Conservation (phyloP, 2,329 filamentous ascomycete genomes). For the Fusarium sp. region DNA sequence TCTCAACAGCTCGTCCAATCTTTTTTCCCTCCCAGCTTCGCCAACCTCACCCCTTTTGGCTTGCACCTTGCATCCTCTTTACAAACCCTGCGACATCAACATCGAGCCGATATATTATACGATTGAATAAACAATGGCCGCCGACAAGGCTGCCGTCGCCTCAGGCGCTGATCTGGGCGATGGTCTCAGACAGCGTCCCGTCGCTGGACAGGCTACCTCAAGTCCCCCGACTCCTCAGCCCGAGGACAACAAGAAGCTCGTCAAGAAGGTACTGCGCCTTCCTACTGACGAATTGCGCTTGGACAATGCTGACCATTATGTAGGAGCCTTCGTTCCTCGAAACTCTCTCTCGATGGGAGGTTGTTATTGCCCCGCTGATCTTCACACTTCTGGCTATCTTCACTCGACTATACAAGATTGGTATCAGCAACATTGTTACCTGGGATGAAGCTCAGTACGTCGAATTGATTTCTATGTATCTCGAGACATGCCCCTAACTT, state of each 20-base stretch:
- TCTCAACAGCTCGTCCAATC: conserved; percentile 53
- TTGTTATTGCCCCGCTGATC: conserved; percentile 69
- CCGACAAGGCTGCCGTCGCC: conserved; percentile 65
- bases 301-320: conserved; percentile 34
- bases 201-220: conserved; percentile 52
- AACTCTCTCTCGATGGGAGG: conserved; percentile 72
- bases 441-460: conserved; percentile 75
- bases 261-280: conserved; percentile 62
- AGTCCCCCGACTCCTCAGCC: conserved; percentile 55
- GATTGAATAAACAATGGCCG: conserved; percentile 59
- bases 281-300: not conserved
- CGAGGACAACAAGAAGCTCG: conserved; percentile 70
- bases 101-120: conserved; percentile 6
- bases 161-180: conserved; percentile 70
- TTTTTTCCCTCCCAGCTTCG: conserved; percentile 36
- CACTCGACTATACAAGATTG: conserved; percentile 76
- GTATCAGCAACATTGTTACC: conserved; percentile 73
- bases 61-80: conserved; percentile 23
- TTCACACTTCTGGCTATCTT: conserved; percentile 72
- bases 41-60: conserved; percentile 36
- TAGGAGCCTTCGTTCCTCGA: conserved; percentile 69
- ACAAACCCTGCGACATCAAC: conserved; percentile 12
- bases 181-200: conserved; percentile 66
- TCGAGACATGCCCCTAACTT: conserved; percentile 19
- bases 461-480: not conserved